Conservation (phyloP, 2,329 filamentous ascomycete genomes). For the Clarireedia hainanense region DNA sequence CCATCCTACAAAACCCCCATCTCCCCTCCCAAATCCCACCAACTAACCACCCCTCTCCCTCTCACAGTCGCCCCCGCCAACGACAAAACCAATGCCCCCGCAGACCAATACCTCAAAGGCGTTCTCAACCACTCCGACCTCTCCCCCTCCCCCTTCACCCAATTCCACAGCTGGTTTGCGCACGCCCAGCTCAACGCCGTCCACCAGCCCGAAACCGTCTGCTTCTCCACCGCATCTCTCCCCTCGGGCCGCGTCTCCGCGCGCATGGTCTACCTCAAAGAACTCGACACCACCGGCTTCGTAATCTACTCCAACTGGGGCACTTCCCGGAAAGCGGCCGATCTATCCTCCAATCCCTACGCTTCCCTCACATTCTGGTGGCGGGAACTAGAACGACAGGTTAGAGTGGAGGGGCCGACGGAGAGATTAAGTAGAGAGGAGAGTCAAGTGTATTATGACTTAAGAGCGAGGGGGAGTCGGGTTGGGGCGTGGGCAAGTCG, state of each 20-base stretch:
- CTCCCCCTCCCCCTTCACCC: conserved; percentile 59
- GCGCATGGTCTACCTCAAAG: conserved; percentile 90
- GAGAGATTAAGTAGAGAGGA: conserved; percentile 62
- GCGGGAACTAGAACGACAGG: conserved; percentile 78
- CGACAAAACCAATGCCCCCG: conserved; percentile 50
- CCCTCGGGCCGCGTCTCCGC: conserved; percentile 79
- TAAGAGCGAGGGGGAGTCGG: conserved; percentile 67
- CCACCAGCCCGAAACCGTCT: conserved; percentile 80
- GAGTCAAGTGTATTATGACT: conserved; percentile 61
- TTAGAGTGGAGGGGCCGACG: conserved; percentile 74
- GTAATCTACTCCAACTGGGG: conserved; percentile 93
- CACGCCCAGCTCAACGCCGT: conserved; percentile 53
- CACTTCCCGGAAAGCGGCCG: conserved; percentile 60
- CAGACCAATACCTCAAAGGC: conserved; percentile 67
- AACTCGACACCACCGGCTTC: conserved; percentile 74
- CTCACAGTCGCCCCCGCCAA: conserved; percentile 54
- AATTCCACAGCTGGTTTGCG: conserved; percentile 88
- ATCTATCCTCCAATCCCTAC: conserved; percentile 66
- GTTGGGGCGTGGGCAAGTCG: conserved; percentile 90
- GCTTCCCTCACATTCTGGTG: conserved; percentile 88
- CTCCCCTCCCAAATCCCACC: not conserved
- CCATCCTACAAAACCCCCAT: not conserved
- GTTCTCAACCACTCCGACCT: conserved; percentile 56
- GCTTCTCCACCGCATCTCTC: conserved; percentile 74
- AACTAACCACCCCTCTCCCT: not conserved